phyloP scores from a whole-genome alignment of 2,329 filamentous ascomycete genomes.

The Stylonectria norvegica region DNA sequence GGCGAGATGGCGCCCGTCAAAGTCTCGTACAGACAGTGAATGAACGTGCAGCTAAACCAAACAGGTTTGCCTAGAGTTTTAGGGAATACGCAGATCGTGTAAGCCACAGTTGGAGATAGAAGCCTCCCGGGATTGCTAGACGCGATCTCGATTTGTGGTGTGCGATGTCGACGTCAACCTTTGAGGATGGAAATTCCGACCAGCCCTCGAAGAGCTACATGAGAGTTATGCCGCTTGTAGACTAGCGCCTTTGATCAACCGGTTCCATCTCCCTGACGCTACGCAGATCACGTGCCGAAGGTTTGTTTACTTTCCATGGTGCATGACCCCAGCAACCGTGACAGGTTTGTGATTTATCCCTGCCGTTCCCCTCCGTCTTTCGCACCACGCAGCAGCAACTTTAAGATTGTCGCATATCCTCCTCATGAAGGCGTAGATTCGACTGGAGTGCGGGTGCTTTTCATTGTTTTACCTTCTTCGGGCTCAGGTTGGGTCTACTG shows the following conservation, averaged over 20 bases:
- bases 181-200: slow-evolving; percentile 6
- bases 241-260: no score
- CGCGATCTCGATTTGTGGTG: neutral
- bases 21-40: no score
- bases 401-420: slow-evolving; percentile 24
- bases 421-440: slow-evolving; percentile 22
- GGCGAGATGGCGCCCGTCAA: no score
- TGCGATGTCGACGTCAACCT: neutral
- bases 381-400: slow-evolving; percentile 8
- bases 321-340: slow-evolving; percentile 28
- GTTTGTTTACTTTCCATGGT: slow-evolving; percentile 27
- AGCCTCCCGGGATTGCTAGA: neutral
- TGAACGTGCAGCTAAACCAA: no score
- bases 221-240: slow-evolving; percentile 9
- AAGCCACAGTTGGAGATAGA: neutral
- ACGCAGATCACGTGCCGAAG: slow-evolving; percentile 19
- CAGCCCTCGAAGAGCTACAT: slow-evolving; percentile 9
- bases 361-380: slow-evolving; percentile 16
- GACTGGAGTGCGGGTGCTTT: slow-evolving; percentile 22
- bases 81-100: no score
- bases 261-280: neutral
- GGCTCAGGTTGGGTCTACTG: slow-evolving; percentile 4
- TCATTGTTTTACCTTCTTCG: slow-evolving; percentile 17
- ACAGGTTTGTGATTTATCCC: slow-evolving; percentile 16
- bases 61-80: no score